Conservation (phyloP, 73 alveolate species). For the Effrenium voratum region DNA sequence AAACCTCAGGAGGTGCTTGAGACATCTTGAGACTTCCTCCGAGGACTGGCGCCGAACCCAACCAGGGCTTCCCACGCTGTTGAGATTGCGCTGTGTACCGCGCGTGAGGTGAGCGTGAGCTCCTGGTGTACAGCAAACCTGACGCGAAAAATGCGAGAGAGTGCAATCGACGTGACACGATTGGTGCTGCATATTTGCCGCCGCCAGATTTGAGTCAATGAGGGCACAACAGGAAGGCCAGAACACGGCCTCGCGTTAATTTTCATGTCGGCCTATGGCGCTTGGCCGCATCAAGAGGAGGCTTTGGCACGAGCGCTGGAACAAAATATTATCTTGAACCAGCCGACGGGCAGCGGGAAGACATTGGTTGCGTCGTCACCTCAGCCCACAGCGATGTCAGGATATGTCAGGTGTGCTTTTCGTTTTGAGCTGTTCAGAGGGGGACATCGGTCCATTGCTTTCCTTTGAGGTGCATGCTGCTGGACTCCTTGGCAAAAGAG, state of each 20-base stretch:
- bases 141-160: too few species aligned
- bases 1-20: not conserved
- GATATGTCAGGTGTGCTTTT: too few species aligned
- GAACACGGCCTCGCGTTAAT: too few species aligned
- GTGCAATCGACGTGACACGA: too few species aligned
- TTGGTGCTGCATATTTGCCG: too few species aligned
- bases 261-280: too few species aligned
- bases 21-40: not conserved
- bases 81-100: not conserved
- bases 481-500: slow-evolving; percentile 33
- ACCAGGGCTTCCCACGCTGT: not conserved
- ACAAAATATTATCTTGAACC: slow-evolving; percentile 58
- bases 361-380: slow-evolving; percentile 87
- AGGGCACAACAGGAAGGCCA: too few species aligned
- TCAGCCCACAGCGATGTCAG: too few species aligned
- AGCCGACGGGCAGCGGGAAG: slow-evolving; percentile 92
- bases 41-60: not conserved
- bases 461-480: slow-evolving; percentile 60
- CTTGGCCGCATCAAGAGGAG: slow-evolving; percentile 79
- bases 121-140: not conserved
- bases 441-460: too few species aligned
- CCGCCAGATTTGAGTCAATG: too few species aligned
- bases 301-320: slow-evolving; percentile 8
- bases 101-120: not conserved
- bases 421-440: too few species aligned